Evolutionary conservation across 139 green algal species (phyloP).

Genomic region (Klebsormidium nitens): DNA sequence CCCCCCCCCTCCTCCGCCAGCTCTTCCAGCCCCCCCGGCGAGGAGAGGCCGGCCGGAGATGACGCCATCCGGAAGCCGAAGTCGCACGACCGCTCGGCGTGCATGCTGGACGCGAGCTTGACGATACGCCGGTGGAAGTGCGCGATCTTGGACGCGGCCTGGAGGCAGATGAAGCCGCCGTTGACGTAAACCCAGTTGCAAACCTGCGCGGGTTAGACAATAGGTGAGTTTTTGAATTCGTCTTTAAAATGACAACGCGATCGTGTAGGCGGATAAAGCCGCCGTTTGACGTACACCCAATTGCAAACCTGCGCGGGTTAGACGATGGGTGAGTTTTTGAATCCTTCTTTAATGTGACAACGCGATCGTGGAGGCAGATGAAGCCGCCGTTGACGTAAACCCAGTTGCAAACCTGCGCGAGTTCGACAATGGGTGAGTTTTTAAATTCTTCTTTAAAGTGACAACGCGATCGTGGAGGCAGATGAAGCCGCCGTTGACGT

Average conservation of each 20-base stretch:
- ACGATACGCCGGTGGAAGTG: slow-evolving; percentile 33
- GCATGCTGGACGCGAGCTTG: slow-evolving; percentile 28
- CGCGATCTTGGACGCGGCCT: slow-evolving; percentile 28
- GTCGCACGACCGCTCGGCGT: slow-evolving; percentile 9
- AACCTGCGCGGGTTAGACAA: no score
- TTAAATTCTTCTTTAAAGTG: no score
- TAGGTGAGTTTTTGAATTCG: no score
- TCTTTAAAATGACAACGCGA: no score
- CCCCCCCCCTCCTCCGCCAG: neutral
- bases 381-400: slow-evolving; percentile 13
- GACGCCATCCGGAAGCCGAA: neutral
- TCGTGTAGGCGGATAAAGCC: no score
- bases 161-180: slow-evolving; percentile 17
- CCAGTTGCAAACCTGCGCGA: slow-evolving; percentile 25
- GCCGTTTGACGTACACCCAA: no score
- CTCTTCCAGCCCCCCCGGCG: neutral
- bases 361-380: slow-evolving; percentile 21
- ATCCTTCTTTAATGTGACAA: no score
- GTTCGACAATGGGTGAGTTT: no score
- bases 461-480: no score
- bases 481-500: no score
- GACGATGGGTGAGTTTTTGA: no score
- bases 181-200: slow-evolving; percentile 18
- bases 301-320: no score
- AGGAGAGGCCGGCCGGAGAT: neutral